phyloP scores from a whole-genome alignment of 768 basidiomycete genomes.

The Sutorius australiensis region DNA sequence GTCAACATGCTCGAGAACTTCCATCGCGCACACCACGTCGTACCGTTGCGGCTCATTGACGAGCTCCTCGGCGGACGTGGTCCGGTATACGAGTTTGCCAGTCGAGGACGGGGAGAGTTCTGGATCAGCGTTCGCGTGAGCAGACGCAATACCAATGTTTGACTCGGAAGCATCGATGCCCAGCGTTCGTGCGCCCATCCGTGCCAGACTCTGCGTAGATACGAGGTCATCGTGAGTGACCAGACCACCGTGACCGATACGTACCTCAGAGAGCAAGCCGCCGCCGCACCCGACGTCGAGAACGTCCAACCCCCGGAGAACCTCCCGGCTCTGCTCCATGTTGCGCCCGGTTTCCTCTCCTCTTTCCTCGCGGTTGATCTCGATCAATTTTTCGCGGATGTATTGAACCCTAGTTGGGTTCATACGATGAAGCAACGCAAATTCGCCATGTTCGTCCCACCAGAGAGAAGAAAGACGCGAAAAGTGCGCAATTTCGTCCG shows the following conservation, averaged over 20 bases:
- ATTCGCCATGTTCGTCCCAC: slow-evolving; percentile 96
- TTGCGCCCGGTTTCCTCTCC: slow-evolving; percentile 31
- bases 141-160: slow-evolving; percentile 80
- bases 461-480: slow-evolving; percentile 84
- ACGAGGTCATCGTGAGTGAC: background rate
- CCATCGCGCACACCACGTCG: slow-evolving; percentile 96
- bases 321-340: slow-evolving; percentile 28
- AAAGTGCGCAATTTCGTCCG: slow-evolving; percentile 83
- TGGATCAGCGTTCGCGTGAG: slow-evolving; percentile 80
- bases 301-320: slow-evolving; percentile 63
- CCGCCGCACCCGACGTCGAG: slow-evolving; percentile 96
- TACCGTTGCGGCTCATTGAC: slow-evolving; percentile 61
- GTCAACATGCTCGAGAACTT: slow-evolving; percentile 96
- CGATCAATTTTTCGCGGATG: slow-evolving; percentile 70
- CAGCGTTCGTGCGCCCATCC: slow-evolving; percentile 81
- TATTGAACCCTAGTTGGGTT: slow-evolving; percentile 87
- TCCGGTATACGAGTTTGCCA: slow-evolving; percentile 57
- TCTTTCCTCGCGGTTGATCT: slow-evolving; percentile 55
- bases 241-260: slow-evolving; percentile 12
- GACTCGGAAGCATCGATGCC: slow-evolving; percentile 90
- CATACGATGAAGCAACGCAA: slow-evolving; percentile 86
- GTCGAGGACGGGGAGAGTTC: slow-evolving; percentile 37
- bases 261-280: slow-evolving; percentile 86
- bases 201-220: slow-evolving; percentile 65
- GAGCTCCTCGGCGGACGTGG: slow-evolving; percentile 73